Evolutionary conservation across 83 land plant genomes (phyloP), one percentile per base, ranked within the genome.

Genomic region (Isoetes engelmannii): DNA sequence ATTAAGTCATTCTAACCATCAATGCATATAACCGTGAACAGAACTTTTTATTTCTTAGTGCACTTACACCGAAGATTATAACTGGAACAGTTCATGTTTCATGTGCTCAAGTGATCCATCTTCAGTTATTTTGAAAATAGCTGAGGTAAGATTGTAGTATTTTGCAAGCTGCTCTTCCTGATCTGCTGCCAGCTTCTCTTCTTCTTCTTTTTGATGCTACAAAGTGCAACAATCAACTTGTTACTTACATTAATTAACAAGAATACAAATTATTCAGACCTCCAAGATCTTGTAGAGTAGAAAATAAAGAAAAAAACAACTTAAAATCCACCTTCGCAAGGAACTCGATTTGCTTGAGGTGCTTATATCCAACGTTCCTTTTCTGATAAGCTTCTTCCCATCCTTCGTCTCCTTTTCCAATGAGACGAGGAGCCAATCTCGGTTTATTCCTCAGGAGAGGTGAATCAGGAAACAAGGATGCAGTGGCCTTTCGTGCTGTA

Each of bases 391-490:
- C 83, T 10, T 57, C 78, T 63, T 76, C 81, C 72, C 76, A 87
- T 41, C 80, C 82, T 12, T 82, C 79, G 48, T 87, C 91, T 4
- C 48, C 28, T 0, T 67, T 63, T 5, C 77, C 67, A 41, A 87
- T 21, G 87, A 87, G 84, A 0, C 76, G 47, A 19, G 56, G 56
- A 0, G 50, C 20, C 55, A 80, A 80, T 57, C 48, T 82, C 15
- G 65, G 18, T 61, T 75, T 69, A 12, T 70, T 81, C 44, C 84
- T 82, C 47, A 50, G 80, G 5, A 21, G 10, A 42, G 91, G 91
- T 9, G 82, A 73, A 46, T 87, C 84, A 57, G 54, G 74, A 74
- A 84, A 87, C 85, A 82, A 82, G 64, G 78, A 78, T 5, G 65
- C 21, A 19, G 63, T 70, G 37, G 91, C 87, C 49, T 58, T 72